Evolutionary conservation across 2,329 filamentous ascomycete species (phyloP).

Genomic region (Neofusicoccum ribis): DNA sequence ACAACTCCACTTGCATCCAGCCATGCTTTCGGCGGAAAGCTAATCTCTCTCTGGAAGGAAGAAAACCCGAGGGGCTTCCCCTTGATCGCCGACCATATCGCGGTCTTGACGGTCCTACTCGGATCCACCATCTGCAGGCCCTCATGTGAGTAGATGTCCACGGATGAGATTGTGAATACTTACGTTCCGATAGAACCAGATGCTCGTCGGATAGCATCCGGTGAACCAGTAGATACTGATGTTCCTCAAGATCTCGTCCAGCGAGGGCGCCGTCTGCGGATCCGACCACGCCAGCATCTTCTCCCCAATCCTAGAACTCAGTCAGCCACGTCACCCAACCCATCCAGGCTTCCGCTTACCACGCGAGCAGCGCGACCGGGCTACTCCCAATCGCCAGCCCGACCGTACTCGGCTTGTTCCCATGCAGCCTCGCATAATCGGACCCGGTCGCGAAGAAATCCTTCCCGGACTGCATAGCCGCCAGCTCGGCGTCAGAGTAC

Average conservation of each 20-base stretch:
- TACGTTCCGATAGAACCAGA: constrained; percentile 50
- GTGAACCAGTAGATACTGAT: constrained; percentile 61
- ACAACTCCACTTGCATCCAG: constrained; percentile 40
- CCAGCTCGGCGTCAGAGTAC: not conserved
- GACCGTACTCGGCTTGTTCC: constrained; percentile 57
- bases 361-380: constrained; percentile 59
- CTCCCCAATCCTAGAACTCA: constrained; percentile 56
- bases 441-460: constrained; percentile 44
- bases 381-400: constrained; percentile 55
- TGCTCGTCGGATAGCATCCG: constrained; percentile 46
- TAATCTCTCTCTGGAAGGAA: constrained; percentile 45
- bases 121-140: not conserved
- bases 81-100: not conserved
- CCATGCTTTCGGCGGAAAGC: constrained; percentile 39
- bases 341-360: constrained; percentile 31
- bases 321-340: not conserved
- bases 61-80: constrained; percentile 47
- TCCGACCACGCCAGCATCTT: constrained; percentile 60
- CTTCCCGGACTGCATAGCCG: not conserved
- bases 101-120: not conserved
- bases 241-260: constrained; percentile 50
- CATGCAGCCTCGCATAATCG: constrained; percentile 56
- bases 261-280: constrained; percentile 32
- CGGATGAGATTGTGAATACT: constrained; percentile 13
- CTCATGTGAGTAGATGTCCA: not conserved